These are phyloP conservation scores for Metschnikowia bowlesiae DNA, from an alignment of 805 yeast species.

Conservation along the genomic window DNA sequence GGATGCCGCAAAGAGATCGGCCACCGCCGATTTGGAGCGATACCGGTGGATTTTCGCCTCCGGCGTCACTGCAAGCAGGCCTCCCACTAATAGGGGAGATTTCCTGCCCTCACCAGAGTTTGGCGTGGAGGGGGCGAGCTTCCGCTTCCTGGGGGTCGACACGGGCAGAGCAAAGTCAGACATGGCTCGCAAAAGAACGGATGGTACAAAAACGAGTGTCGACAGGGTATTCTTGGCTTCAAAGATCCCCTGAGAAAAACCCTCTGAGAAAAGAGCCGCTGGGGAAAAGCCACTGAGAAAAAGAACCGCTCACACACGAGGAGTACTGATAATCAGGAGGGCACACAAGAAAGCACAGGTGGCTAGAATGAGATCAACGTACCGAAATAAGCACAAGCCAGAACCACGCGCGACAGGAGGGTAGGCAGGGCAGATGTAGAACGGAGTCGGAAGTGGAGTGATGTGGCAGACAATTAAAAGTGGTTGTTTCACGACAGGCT, in stretches of 20 bases:
- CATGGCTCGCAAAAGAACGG: background rate
- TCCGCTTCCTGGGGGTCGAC: background rate
- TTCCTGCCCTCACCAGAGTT: background rate
- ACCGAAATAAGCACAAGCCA: too few species aligned
- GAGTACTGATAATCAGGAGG: too few species aligned
- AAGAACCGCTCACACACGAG: too few species aligned
- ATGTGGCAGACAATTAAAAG: background rate
- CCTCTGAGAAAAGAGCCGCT: too few species aligned
- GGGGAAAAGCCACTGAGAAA: too few species aligned
- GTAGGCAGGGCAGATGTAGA: background rate
- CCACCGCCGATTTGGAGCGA: background rate
- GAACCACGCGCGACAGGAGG: too few species aligned
- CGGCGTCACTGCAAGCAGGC: background rate
- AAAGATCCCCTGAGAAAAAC: too few species aligned
- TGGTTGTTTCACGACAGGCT: background rate
- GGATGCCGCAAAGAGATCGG: background rate
- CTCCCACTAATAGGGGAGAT: too few species aligned
- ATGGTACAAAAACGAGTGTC: background rate
- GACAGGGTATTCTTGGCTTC: too few species aligned
- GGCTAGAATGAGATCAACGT: too few species aligned
- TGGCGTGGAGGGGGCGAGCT: background rate
- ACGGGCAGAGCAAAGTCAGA: conserved; percentile 1
- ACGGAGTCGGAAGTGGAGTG: background rate
- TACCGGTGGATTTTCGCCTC: background rate
- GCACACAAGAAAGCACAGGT: too few species aligned